A percentile compares a stretch with the other conserved stretches of the same genome.
Conservation (phyloP, 768 basidiomycete genomes). For the Russula emetica region DNA sequence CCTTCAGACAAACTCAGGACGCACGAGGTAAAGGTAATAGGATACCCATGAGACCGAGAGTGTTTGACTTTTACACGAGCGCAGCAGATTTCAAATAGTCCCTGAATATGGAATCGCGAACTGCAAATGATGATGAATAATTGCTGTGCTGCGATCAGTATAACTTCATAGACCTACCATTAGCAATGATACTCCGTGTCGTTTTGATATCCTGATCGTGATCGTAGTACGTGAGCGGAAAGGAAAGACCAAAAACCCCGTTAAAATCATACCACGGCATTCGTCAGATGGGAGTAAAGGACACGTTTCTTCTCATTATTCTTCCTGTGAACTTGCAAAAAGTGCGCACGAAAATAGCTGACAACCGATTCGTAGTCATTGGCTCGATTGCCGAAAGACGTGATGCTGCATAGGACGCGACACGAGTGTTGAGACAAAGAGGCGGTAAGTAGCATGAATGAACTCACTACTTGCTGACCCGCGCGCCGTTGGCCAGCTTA, state of each 20-base stretch:
- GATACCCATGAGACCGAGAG: not conserved
- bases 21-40: conserved; percentile 12
- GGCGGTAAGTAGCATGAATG: not conserved
- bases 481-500: conserved; percentile 63
- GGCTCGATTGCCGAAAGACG: conserved; percentile 74
- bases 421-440: conserved; percentile 12
- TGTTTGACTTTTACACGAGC: conserved; percentile 32
- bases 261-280: conserved; percentile 53
- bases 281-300: conserved; percentile 79
- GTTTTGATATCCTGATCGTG: conserved; percentile 71
- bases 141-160: not conserved
- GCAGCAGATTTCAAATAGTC: conserved; percentile 37
- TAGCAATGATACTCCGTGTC: conserved; percentile 77
- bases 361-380: conserved; percentile 80
- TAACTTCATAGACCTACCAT: conserved; percentile 44
- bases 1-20: conserved; percentile 1
- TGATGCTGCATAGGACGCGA: conserved; percentile 48
- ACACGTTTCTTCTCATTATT: conserved; percentile 78
- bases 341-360: conserved; percentile 84
- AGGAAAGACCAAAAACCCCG: not conserved
- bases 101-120: conserved; percentile 39
- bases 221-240: not conserved
- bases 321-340: conserved; percentile 72
- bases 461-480: conserved; percentile 73
- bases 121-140: conserved; percentile 10